Percentiles rank a stretch among this genome's conserved stretches.
These are phyloP conservation scores for Purpureocillium takamizusanense DNA, from an alignment of 2,329 filamentous ascomycete species.

Conservation along the genomic window DNA sequence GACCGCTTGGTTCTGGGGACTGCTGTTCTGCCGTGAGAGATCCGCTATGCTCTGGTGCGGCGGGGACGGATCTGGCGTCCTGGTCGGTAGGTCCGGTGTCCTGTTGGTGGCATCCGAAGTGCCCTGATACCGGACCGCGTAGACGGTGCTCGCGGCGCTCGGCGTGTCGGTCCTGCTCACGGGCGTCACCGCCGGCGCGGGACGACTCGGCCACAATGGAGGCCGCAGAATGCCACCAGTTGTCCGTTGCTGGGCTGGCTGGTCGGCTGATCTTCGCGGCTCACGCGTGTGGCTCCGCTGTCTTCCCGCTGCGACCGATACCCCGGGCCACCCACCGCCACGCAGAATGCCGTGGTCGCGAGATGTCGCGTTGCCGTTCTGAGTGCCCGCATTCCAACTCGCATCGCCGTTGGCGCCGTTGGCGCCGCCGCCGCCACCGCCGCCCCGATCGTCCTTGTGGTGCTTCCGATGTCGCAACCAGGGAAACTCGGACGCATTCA, in stretches of 20 bases:
- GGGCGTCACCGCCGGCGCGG: conserved; percentile 44
- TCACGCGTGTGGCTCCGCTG: conserved; percentile 13
- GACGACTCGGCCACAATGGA: conserved; percentile 46
- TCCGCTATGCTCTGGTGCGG: conserved; percentile 18
- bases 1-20: conserved; percentile 12
- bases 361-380: conserved; percentile 4
- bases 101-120: conserved; percentile 41
- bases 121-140: conserved; percentile 52
- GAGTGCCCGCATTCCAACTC: conserved; percentile 1
- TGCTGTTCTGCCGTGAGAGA: conserved; percentile 25
- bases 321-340: conserved; percentile 17
- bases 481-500: conserved; percentile 39
- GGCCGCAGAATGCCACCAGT: conserved; percentile 34
- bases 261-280: conserved; percentile 12
- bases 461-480: conserved; percentile 33
- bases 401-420: conserved; percentile 13
- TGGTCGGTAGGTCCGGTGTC: conserved; percentile 30
- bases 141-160: conserved; percentile 55
- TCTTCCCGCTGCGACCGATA: conserved; percentile 16
- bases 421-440: conserved; percentile 20
- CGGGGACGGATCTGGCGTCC: conserved; percentile 28
- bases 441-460: conserved; percentile 18
- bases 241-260: conserved; percentile 16
- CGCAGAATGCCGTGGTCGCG: conserved; percentile 1
- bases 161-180: conserved; percentile 53